Evolutionary conservation across 257 asterid genomes (phyloP).

Genomic region (Solanum rostratum): DNA sequence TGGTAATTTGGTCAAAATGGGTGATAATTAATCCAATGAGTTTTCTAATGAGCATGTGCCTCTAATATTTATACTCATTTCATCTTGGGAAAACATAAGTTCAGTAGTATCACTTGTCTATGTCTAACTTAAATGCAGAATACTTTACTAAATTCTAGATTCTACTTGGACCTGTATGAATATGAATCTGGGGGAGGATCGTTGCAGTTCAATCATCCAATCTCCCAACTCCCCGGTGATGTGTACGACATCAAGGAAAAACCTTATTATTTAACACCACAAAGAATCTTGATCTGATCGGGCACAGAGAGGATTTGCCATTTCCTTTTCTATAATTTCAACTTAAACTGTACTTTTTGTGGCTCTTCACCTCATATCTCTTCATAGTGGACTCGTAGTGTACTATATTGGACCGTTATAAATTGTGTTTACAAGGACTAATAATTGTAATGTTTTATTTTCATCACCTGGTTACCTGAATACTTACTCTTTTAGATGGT

Average conservation of each 20-base stretch:
- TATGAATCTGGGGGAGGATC: background rate
- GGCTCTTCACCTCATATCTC: background rate
- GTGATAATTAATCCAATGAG: background rate
- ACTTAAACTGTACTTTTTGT: background rate
- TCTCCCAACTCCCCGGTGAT: background rate
- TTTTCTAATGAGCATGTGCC: background rate
- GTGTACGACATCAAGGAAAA: background rate
- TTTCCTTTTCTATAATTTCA: background rate
- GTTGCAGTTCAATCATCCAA: background rate
- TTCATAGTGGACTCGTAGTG: background rate
- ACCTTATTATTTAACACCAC: background rate
- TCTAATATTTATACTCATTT: background rate
- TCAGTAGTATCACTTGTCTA: background rate
- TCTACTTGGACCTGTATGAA: background rate
- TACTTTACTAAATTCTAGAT: background rate
- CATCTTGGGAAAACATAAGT: background rate
- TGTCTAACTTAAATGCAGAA: background rate
- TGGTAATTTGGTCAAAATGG: background rate
- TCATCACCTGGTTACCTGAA: background rate
- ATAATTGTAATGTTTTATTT: background rate
- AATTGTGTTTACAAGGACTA: background rate
- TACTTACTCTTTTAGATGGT: background rate
- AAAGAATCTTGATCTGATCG: background rate
- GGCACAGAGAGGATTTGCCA: background rate
- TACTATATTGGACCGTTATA: background rate